Evolutionary conservation across 352 stramenopile species (phyloP).

Genomic region (Achlya hypogyna): DNA sequence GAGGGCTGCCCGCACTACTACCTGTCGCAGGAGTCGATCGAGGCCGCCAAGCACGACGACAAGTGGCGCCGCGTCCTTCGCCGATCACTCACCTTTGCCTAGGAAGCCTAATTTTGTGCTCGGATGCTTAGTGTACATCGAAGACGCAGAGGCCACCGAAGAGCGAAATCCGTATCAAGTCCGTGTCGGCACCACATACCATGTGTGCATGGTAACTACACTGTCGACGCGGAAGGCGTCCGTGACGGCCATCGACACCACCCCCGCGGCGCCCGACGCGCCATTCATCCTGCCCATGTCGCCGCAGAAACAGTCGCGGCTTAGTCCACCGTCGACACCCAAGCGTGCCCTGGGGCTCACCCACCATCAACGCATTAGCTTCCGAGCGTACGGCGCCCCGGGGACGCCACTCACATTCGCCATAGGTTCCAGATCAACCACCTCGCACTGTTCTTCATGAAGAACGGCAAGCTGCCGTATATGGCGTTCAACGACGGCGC

Average conservation of each 20-base stretch:
- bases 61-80: slow-evolving; percentile 24
- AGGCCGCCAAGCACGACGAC: slow-evolving; percentile 50
- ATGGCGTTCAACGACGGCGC: slow-evolving; percentile 75
- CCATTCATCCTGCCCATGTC: slow-evolving; percentile 7
- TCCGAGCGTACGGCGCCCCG: slow-evolving; percentile 1
- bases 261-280: neutral
- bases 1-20: slow-evolving; percentile 77
- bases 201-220: slow-evolving; percentile 59
- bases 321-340: neutral
- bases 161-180: slow-evolving; percentile 61
- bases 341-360: neutral
- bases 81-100: neutral
- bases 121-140: slow-evolving; percentile 74
- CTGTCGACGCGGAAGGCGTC: slow-evolving; percentile 32
- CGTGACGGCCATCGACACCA: slow-evolving; percentile 7
- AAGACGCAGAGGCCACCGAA: slow-evolving; percentile 57
- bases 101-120: slow-evolving; percentile 69
- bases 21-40: slow-evolving; percentile 67
- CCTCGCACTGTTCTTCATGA: slow-evolving; percentile 68
- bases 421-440: slow-evolving; percentile 73
- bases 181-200: slow-evolving; percentile 58
- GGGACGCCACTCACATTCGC: neutral
- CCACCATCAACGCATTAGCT: slow-evolving; percentile 16
- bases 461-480: slow-evolving; percentile 63
- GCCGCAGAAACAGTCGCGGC: neutral